Conservation (phyloP, 768 basidiomycete species). For the Amanita brunnescens region DNA sequence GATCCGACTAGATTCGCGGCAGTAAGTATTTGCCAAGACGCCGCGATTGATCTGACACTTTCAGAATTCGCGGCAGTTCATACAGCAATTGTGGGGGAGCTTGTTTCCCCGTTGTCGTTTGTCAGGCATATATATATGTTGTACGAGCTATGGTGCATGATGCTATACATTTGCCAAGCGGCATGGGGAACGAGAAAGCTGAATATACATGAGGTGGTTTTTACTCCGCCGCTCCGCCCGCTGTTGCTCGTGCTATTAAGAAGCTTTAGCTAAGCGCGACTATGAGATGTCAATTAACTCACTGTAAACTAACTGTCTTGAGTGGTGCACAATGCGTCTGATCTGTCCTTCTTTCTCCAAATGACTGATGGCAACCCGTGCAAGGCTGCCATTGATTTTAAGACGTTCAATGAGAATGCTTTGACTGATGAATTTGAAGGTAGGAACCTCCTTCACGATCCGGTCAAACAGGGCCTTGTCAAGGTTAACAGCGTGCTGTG, state of each 20-base stretch:
- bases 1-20: no score
- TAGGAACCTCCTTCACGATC: constrained; percentile 96
- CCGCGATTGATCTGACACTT: no score
- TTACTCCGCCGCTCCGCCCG: constrained; percentile 33
- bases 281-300: constrained; percentile 24
- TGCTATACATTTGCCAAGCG: constrained; percentile 23
- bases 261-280: not conserved
- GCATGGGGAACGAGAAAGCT: constrained; percentile 12
- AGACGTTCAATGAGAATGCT: constrained; percentile 97
- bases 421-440: constrained; percentile 98
- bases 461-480: constrained; percentile 92
- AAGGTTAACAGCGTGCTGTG: constrained; percentile 89
- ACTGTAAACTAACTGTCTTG: constrained; percentile 94
- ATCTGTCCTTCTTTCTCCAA: constrained; percentile 91
- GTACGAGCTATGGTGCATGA: constrained; percentile 6
- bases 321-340: constrained; percentile 95
- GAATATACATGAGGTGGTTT: constrained; percentile 7
- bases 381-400: constrained; percentile 93
- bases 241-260: constrained; percentile 38
- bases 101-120: no score
- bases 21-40: no score
- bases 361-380: constrained; percentile 84
- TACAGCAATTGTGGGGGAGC: no score
- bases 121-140: constrained; percentile 3
- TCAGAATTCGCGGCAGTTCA: no score